phyloP scores from a whole-genome alignment of 2,329 filamentous ascomycete species.

The Mycocentrospora acerina region DNA sequence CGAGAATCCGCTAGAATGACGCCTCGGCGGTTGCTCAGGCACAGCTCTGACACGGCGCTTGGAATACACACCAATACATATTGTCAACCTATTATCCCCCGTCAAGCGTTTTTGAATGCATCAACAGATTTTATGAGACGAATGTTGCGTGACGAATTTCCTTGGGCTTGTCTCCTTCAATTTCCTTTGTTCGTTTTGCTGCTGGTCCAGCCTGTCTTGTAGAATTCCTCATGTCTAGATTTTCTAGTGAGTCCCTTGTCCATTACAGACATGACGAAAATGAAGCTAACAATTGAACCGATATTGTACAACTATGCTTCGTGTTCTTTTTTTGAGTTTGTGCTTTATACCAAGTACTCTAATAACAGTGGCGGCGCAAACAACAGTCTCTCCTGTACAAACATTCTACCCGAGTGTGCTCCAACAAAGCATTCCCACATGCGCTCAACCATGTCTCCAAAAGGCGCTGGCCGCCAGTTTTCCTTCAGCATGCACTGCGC shows the following conservation, averaged over 20 bases:
- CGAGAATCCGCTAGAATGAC: constrained; percentile 26
- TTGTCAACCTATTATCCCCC: constrained; percentile 35
- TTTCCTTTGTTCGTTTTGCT: constrained; percentile 35
- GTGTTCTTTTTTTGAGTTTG: constrained; percentile 40
- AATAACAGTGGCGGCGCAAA: constrained; percentile 35
- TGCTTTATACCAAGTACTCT: constrained; percentile 39
- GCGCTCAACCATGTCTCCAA: constrained; percentile 40
- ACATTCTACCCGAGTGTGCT: constrained; percentile 29
- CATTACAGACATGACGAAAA: constrained; percentile 15
- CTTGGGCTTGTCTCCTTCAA: constrained; percentile 37
- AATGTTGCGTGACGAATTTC: constrained; percentile 39
- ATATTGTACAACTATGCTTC: constrained; percentile 43
- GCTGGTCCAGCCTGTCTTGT: constrained; percentile 37
- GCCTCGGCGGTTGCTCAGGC: constrained; percentile 41
- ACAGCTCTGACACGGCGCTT: constrained; percentile 33
- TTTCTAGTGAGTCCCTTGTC: constrained; percentile 30
- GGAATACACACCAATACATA: constrained; percentile 36
- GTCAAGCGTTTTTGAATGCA: constrained; percentile 23
- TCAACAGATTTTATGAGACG: constrained; percentile 38
- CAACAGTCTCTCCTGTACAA: constrained; percentile 22
- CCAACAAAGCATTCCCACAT: constrained; percentile 35
- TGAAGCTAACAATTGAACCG: constrained; percentile 33
- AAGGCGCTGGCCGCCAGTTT: constrained; percentile 36
- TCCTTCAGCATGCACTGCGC: constrained; percentile 36
- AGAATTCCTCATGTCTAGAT: constrained; percentile 34